phyloP scores from a whole-genome alignment of 1,139 yeast species.

The Yamadazyma songkhlaensis region DNA sequence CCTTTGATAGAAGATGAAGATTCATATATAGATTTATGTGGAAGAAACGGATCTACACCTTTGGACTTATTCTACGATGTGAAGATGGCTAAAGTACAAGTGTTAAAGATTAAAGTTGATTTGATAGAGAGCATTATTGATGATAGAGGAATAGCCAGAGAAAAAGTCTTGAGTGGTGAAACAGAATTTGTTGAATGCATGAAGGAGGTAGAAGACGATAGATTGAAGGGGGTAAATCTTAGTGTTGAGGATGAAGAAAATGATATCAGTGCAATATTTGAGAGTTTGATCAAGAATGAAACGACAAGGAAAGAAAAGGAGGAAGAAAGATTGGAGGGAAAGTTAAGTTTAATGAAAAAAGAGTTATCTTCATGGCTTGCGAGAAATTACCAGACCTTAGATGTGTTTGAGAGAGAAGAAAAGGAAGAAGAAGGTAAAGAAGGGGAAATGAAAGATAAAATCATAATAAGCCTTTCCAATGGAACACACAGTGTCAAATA shows the following conservation, averaged over 20 bases:
- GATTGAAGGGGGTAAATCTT: constrained; percentile 19
- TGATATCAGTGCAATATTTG: constrained; percentile 22
- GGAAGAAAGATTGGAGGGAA: constrained; percentile 3
- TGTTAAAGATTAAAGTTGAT: constrained; percentile 58
- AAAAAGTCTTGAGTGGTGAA: constrained; percentile 16
- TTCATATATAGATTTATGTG: constrained; percentile 61
- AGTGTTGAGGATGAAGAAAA: constrained; percentile 19
- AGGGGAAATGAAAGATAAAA: neutral
- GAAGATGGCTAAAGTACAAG: constrained; percentile 59
- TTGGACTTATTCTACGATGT: constrained; percentile 77
- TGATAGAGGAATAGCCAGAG: constrained; percentile 20
- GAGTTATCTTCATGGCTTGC: constrained; percentile 10
- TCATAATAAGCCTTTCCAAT: neutral
- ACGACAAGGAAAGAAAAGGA: constrained; percentile 16
- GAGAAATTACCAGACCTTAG: constrained; percentile 11
- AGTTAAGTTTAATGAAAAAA: constrained; percentile 4
- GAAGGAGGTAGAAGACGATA: constrained; percentile 22
- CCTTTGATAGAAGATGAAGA: constrained; percentile 53
- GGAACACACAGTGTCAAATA: neutral
- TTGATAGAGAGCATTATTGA: constrained; percentile 51
- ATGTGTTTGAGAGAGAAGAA: constrained; percentile 8
- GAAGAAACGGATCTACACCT: constrained; percentile 79
- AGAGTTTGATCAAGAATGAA: constrained; percentile 23
- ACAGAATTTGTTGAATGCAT: constrained; percentile 21
- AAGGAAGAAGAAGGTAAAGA: neutral